Conservation (phyloP, 1,284 basidiomycete genomes). For the Ustilago trichophora region DNA sequence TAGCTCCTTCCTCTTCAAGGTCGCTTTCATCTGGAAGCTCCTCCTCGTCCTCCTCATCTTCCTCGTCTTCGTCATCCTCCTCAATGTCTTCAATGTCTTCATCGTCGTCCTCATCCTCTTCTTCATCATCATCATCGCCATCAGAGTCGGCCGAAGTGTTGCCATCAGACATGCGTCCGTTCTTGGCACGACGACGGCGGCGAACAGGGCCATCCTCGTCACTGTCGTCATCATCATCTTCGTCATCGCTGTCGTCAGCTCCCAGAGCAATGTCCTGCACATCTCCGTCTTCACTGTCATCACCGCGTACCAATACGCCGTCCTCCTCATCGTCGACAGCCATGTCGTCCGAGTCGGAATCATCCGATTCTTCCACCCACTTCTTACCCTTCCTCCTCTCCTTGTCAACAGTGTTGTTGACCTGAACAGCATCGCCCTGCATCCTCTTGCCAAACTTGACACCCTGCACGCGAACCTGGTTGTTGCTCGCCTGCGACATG, state of each 20-base stretch:
- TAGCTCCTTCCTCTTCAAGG: conserved; percentile 38
- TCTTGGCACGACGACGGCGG: conserved; percentile 26
- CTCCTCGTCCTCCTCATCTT: conserved; percentile 33
- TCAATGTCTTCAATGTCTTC: conserved; percentile 21
- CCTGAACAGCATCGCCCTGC: conserved; percentile 29
- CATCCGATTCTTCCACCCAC: conserved; percentile 56
- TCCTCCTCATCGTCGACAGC: conserved; percentile 34
- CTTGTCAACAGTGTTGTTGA: conserved; percentile 5
- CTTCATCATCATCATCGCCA: conserved; percentile 37
- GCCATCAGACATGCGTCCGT: conserved; percentile 32
- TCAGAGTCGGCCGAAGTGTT: conserved; percentile 46
- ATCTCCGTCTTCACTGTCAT: conserved; percentile 49
- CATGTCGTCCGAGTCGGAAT: conserved; percentile 47
- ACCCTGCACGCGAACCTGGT: conserved; percentile 49
- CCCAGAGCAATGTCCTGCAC: conserved; percentile 56
- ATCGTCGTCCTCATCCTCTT: conserved; percentile 23
- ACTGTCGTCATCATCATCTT: conserved; percentile 38
- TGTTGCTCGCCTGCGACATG: conserved; percentile 43
- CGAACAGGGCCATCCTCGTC: conserved; percentile 38
- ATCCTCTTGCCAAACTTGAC: conserved; percentile 49
- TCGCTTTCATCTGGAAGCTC: conserved; percentile 48
- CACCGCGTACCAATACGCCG: conserved; percentile 36
- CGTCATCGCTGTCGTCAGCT: conserved; percentile 43
- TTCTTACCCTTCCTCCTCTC: conserved; percentile 47
- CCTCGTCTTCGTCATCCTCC: conserved; percentile 28